phyloP scores from a whole-genome alignment of 139 green algal species.

The Auxenochlorella pyrenoidosa region DNA sequence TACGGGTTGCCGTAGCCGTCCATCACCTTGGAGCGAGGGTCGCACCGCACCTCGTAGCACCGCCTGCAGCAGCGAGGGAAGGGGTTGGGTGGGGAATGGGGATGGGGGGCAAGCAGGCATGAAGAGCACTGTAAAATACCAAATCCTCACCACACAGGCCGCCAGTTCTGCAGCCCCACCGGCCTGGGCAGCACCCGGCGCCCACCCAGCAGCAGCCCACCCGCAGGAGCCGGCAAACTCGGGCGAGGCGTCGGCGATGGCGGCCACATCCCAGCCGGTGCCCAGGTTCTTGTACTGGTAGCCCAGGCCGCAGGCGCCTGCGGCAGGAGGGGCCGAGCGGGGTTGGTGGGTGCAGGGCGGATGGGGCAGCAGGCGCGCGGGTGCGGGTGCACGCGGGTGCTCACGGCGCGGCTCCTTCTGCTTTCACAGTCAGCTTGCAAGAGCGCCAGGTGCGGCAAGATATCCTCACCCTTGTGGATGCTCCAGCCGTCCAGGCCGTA shows the following conservation, averaged over 20 bases:
- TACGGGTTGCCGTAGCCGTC: constrained; percentile 27
- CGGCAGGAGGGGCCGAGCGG: neutral
- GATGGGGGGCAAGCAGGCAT: neutral
- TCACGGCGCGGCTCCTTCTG: too few relatives aligned
- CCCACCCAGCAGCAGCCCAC: neutral
- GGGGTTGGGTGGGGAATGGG: neutral
- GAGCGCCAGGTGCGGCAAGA: neutral
- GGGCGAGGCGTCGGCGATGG: constrained; percentile 35
- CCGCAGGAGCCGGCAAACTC: constrained; percentile 38
- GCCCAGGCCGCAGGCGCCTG: constrained; percentile 30
- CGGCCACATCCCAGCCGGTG: constrained; percentile 32
- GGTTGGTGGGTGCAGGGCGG: neutral
- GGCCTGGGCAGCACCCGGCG: too few relatives aligned
- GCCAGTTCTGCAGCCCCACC: neutral
- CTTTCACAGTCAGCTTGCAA: too few relatives aligned
- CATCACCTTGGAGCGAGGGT: neutral
- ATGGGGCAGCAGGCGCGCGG: neutral
- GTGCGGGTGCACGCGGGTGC: too few relatives aligned
- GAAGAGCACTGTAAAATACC: too few relatives aligned
- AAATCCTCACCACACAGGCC: too few relatives aligned
- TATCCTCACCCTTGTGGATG: constrained; percentile 24
- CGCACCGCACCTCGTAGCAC: constrained; percentile 50
- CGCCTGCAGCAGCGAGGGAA: constrained; percentile 30
- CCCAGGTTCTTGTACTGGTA: constrained; percentile 31
- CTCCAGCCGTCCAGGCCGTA: constrained; percentile 25